Conservation (phyloP, 345 rosid genomes). For the Eucalyptus cloeziana region DNA sequence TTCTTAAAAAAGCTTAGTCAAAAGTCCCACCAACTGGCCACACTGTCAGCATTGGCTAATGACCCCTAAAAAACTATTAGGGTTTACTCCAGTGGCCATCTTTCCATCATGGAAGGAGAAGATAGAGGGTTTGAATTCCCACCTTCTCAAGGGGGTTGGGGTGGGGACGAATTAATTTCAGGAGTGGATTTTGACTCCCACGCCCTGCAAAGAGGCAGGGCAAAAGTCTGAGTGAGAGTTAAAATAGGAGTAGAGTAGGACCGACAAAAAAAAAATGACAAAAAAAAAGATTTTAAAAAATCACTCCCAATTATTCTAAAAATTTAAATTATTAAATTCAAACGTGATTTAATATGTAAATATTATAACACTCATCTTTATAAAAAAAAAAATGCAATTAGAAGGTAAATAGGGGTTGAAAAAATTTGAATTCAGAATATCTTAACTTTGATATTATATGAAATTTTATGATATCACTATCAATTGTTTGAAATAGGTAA, state of each 20-base stretch:
- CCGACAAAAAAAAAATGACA: no score
- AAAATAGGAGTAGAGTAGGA: no score
- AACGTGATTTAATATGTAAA: neutral
- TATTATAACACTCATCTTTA: neutral
- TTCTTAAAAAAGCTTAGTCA: neutral
- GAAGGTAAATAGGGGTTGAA: rapidly evolving
- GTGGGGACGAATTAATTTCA: no score
- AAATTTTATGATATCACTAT: neutral
- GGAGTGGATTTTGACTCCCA: no score
- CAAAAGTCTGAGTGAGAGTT: no score
- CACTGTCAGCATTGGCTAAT: neutral
- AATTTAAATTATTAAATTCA: no score
- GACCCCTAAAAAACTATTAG: no score
- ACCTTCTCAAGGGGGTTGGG: no score
- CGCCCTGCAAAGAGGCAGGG: no score
- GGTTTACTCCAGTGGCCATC: no score
- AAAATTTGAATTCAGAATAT: neutral
- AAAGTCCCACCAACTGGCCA: neutral
- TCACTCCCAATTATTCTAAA: rapidly evolving
- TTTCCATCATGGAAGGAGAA: no score
- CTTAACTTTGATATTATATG: neutral
- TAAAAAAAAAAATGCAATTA: rapidly evolving
- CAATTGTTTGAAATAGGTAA: neutral
- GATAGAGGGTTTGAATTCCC: no score
- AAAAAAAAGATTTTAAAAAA: neutral